Base-by-base conservation (phyloP, 2,329 filamentous ascomycete genomes). In the Aspergillus aculeatinus region DNA sequence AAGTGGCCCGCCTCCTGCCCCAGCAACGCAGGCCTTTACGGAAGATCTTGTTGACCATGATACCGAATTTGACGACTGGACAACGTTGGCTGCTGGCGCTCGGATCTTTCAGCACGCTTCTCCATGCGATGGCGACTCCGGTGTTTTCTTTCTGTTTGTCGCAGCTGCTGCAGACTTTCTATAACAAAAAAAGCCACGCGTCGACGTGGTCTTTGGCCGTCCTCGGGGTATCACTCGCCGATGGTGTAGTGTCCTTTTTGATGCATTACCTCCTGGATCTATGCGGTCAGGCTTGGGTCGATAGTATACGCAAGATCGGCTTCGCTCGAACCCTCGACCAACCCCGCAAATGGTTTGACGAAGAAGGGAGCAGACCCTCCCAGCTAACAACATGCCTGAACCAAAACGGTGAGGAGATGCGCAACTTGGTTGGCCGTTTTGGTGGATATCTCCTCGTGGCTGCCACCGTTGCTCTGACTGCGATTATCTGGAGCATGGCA, bases 341-440 rank as follows among this genome's bases (percentile, higher is more conserved):
- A 70, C 89, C 91, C 0, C 87, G 84, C 62, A 76, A 83, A 4
- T 98, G 92, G 88, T 96, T 96, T 67, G 88, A 92, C 63, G 79
- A 82, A 53, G 81, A 88, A 2, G 80, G 81, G 35, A 90, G 95
- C 72, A 85, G 83, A 0, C 79, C 89, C 0, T 80, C 81, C 0
- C 81, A 82, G 2, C 81, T 98, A 48, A 86, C 83, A 0, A 87
- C 91, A 61, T 89, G 84, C 49, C 82, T 98, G 0, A 91, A 96
- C 68, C 85, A 89, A 16, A 90, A 91, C 67, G 90, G 89, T 0
- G 92, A 98, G 72, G 92, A 96, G 71, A 93, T 95, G 85, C 85
- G 90, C 9, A 92, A 91, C 66, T 79, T 98, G 0, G 82, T 96
- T 0, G 89, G 90, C 2, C 85, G 89, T 1, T 96, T 96, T 69